Conservation (phyloP, 1,284 basidiomycete species). For the Malassezia furfur region DNA sequence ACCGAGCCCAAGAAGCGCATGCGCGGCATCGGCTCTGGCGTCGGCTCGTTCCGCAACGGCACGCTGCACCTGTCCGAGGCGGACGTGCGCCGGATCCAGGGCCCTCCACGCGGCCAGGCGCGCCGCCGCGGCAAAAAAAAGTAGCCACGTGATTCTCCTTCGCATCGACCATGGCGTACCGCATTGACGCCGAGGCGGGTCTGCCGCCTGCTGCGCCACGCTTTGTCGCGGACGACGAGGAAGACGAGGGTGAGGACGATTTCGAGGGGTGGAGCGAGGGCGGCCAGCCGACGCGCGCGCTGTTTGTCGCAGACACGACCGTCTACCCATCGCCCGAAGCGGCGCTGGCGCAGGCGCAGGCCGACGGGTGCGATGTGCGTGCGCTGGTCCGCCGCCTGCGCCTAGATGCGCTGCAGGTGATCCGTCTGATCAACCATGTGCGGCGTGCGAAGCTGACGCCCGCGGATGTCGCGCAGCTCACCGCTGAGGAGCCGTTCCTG, state of each 20-base stretch:
- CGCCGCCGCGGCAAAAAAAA: background rate
- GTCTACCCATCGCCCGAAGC: constrained; percentile 22
- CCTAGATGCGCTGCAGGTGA: constrained; percentile 39
- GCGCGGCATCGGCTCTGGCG: constrained; percentile 38
- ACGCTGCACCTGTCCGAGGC: constrained; percentile 28
- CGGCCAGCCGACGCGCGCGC: constrained; percentile 17
- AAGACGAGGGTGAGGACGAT: constrained; percentile 25
- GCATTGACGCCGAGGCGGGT: constrained; percentile 9
- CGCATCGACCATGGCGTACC: constrained; percentile 21
- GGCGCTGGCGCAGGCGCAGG: constrained; percentile 30
- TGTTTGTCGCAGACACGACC: constrained; percentile 9
- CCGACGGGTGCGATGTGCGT: constrained; percentile 32
- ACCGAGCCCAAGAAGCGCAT: constrained; percentile 26
- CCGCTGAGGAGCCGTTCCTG: constrained; percentile 20
- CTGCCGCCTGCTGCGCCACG: constrained; percentile 16
- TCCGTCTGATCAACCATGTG: constrained; percentile 42
- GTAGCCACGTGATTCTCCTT: no score
- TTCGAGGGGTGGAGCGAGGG: constrained; percentile 32
- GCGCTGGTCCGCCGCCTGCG: constrained; percentile 19
- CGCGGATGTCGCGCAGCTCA: constrained; percentile 12
- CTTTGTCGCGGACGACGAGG: constrained; percentile 12
- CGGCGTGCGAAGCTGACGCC: constrained; percentile 21
- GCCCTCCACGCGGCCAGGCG: background rate
- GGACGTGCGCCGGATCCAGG: constrained; percentile 30
- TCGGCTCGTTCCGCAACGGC: constrained; percentile 40